Evolutionary conservation across 768 basidiomycete species (phyloP), one percentile per base, ranked within the genome.

Genomic region (Paxillus involutus): DNA sequence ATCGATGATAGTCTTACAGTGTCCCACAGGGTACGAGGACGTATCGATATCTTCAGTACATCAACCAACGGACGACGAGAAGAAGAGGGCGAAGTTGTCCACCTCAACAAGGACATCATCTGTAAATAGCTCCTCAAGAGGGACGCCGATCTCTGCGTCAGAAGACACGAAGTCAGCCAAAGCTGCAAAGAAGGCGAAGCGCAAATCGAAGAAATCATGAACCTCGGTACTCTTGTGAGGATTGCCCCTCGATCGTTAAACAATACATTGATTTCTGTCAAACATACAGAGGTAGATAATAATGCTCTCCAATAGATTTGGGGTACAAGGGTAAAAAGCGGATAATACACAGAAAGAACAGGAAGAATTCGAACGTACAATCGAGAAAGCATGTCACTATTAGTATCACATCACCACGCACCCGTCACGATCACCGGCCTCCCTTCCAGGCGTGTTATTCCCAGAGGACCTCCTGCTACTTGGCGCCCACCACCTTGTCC

Each of bases 381-480:
- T 44, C 54, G 59, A 49, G 62, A 57, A 58, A 64, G 60, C 61
- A 60, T 47, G 59, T 76, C 40, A 30, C 32, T 21, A 47, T 43
- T 44, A 9, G 30, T 43, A 12, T 65, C 78, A 89, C 86, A 88
- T 89, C 63, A 87, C 72, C 49, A 77, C 78, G 75, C 88, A 90
- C 35, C 83, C 81, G 39, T 86, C 86, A 37, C 80, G 78, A 56
- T 77, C 79, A 47, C 71, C 44, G 21, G 79, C 67, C 32, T 75
- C 68, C 5, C 32, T 2, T 29, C 73, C 71, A 11, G 82, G 84
- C 29, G 85, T 80, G 53, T 65, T 77, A 44, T 72, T 71, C n/a
- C 80, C 84, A 33, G 79, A 74, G 43, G 69, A 68, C 53, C 77
- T 63, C 55, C 82, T 71, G 30, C 80, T 77, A 41, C 79, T 74